A percentile compares a stretch with the other conserved stretches of the same genome.
These are phyloP conservation scores for Xylariales sp. DNA, from an alignment of 2,329 filamentous ascomycete genomes.

Conservation along the genomic window DNA sequence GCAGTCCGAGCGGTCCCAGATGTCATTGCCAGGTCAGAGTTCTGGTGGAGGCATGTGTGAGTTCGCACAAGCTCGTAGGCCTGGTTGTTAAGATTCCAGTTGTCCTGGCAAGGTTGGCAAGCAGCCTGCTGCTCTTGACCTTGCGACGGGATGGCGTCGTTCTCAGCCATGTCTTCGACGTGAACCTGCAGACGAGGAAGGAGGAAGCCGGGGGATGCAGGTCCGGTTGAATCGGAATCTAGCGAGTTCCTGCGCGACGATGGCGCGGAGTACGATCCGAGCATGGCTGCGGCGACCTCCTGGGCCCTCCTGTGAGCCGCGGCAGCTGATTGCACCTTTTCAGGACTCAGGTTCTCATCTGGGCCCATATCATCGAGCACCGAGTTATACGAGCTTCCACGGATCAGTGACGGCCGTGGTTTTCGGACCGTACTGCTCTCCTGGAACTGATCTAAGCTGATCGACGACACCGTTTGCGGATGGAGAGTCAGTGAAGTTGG, in stretches of 20 bases:
- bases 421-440: constrained; percentile 15
- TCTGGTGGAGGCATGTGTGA: constrained; percentile 28
- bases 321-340: constrained; percentile 29
- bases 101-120: constrained; percentile 18
- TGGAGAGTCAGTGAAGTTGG: neutral
- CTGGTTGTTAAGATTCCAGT: constrained; percentile 26
- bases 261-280: constrained; percentile 29
- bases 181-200: no score
- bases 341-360: constrained; percentile 16
- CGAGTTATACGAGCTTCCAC: constrained; percentile 35
- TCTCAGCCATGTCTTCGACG: no score
- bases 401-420: constrained; percentile 37
- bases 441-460: constrained; percentile 11
- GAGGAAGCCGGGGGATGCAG: no score
- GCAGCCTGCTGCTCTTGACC: no score
- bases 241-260: constrained; percentile 29
- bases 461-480: constrained; percentile 8
- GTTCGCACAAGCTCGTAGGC: constrained; percentile 38
- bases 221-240: constrained; percentile 31
- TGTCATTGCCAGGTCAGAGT: constrained; percentile 5
- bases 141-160: no score
- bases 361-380: constrained; percentile 26
- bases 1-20: neutral
- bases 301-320: constrained; percentile 39
- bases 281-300: constrained; percentile 35